Percentiles rank a stretch among this genome's conserved stretches.
Evolutionary conservation across 768 basidiomycete species (phyloP).

Genomic region (Arthromyces matolae): DNA sequence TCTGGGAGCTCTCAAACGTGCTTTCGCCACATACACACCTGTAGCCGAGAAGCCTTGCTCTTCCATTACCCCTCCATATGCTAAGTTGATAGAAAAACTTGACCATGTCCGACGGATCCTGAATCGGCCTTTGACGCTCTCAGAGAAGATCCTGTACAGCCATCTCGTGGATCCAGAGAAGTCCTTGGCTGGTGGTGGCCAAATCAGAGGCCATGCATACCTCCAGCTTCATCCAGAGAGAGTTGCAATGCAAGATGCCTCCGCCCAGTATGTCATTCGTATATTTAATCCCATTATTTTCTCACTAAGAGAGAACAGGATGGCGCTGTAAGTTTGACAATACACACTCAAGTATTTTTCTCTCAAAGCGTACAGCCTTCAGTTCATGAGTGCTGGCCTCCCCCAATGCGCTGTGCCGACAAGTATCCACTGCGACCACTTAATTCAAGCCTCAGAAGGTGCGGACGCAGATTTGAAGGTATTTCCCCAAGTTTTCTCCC

Average conservation of each 20-base stretch:
- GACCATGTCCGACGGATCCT: slow-evolving; percentile 65
- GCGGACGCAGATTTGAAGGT: slow-evolving; percentile 86
- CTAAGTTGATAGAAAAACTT: slow-evolving; percentile 65
- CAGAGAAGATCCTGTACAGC: slow-evolving; percentile 96
- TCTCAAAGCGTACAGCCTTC: slow-evolving; percentile 51
- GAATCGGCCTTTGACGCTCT: slow-evolving; percentile 81
- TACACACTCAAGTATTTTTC: slow-evolving; percentile 1
- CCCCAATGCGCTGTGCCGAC: slow-evolving; percentile 79
- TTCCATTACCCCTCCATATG: slow-evolving; percentile 85
- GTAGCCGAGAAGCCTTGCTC: slow-evolving; percentile 39
- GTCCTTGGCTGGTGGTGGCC: slow-evolving; percentile 58
- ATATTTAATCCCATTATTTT: slow-evolving; percentile 4
- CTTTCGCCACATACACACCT: slow-evolving; percentile 36
- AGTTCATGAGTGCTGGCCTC: slow-evolving; percentile 97
- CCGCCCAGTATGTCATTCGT: slow-evolving; percentile 65
- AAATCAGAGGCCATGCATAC: slow-evolving; percentile 82
- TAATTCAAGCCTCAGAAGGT: slow-evolving; percentile 91
- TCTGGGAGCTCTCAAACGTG: slow-evolving; percentile 22
- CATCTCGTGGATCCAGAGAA: slow-evolving; percentile 82
- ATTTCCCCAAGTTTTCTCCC: not conserved
- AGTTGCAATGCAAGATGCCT: slow-evolving; percentile 97
- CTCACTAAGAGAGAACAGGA: slow-evolving; percentile 39
- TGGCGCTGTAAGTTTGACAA: slow-evolving; percentile 68
- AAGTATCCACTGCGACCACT: slow-evolving; percentile 96
- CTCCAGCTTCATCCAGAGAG: slow-evolving; percentile 88